These are phyloP conservation scores for Lasiodiplodia sp. DNA, from an alignment of 2,329 filamentous ascomycete genomes.

Conservation along the genomic window DNA sequence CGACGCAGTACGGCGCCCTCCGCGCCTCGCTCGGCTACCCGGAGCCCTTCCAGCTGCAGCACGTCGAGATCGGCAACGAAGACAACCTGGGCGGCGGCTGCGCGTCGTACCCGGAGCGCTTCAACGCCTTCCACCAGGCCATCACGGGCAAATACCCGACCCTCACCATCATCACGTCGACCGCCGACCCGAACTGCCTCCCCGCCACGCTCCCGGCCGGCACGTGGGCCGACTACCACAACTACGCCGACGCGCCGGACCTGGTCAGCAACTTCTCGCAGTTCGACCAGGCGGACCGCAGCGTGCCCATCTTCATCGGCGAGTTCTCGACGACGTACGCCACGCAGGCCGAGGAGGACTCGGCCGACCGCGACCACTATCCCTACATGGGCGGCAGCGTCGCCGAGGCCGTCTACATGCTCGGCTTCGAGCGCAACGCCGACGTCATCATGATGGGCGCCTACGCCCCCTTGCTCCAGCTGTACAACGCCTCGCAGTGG, in stretches of 20 bases:
- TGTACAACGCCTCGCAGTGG: slow-evolving; percentile 29
- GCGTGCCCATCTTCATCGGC: slow-evolving; percentile 22
- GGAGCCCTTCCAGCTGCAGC: slow-evolving; percentile 66
- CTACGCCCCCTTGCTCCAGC: slow-evolving; percentile 28
- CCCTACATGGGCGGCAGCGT: slow-evolving; percentile 56
- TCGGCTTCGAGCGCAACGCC: slow-evolving; percentile 70
- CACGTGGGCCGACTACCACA: slow-evolving; percentile 57
- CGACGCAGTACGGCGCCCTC: slow-evolving; percentile 63
- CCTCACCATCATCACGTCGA: slow-evolving; percentile 63
- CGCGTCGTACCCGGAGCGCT: slow-evolving; percentile 57
- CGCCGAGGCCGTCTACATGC: slow-evolving; percentile 69
- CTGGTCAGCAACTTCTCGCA: slow-evolving; percentile 59
- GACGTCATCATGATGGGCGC: slow-evolving; percentile 54
- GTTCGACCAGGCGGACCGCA: slow-evolving; percentile 39
- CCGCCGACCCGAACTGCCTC: slow-evolving; percentile 38
- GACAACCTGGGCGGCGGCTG: slow-evolving; percentile 63
- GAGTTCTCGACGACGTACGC: slow-evolving; percentile 21
- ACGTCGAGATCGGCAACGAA: slow-evolving; percentile 73
- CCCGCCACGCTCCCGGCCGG: slow-evolving; percentile 39
- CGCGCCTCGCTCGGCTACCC: slow-evolving; percentile 68
- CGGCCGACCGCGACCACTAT: background rate
- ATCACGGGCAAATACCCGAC: slow-evolving; percentile 64
- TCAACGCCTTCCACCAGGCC: slow-evolving; percentile 66
- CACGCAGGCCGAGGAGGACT: background rate
- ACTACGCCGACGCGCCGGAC: slow-evolving; percentile 46